These are phyloP conservation scores for Galerina sulciceps DNA, from an alignment of 768 basidiomycete genomes.

Conservation along the genomic window DNA sequence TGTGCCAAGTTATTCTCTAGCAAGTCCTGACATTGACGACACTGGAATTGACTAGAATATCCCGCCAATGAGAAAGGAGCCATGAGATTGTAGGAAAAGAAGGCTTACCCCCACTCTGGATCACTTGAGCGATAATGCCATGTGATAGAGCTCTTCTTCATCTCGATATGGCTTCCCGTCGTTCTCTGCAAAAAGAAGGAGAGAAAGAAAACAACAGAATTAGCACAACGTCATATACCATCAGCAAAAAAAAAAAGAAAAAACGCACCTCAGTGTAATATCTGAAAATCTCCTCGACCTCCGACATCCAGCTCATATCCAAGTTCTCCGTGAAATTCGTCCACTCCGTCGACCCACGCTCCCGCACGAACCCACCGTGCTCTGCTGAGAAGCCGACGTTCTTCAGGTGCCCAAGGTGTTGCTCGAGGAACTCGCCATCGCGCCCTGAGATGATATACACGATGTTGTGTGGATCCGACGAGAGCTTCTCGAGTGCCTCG, in stretches of 20 bases:
- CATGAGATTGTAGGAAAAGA: background rate
- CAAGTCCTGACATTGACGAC: slow-evolving; percentile 94
- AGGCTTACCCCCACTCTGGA: slow-evolving; percentile 91
- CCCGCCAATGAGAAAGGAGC: slow-evolving; percentile 1
- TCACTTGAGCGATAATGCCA: slow-evolving; percentile 96
- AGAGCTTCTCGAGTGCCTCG: slow-evolving; percentile 70
- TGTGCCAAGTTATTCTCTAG: slow-evolving; percentile 93
- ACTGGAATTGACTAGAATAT: slow-evolving; percentile 77
- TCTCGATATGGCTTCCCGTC: slow-evolving; percentile 94
- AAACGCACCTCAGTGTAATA: slow-evolving; percentile 88
- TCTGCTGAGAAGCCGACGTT: slow-evolving; percentile 92
- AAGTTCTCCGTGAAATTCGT: slow-evolving; percentile 86
- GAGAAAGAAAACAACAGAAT: slow-evolving; percentile 8
- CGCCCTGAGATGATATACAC: slow-evolving; percentile 98
- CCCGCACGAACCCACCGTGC: slow-evolving; percentile 91
- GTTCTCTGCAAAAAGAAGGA: slow-evolving; percentile 58
- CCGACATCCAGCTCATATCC: slow-evolving; percentile 98
- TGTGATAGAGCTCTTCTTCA: slow-evolving; percentile 96
- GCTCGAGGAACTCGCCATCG: slow-evolving; percentile 89
- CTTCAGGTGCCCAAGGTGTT: slow-evolving; percentile 85
- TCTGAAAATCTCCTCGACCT: slow-evolving; percentile 93
- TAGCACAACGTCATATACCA: background rate
- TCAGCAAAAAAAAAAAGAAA: background rate
- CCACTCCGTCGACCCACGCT: slow-evolving; percentile 72
- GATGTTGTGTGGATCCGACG: slow-evolving; percentile 83